phyloP scores from a whole-genome alignment of 352 stramenopile genomes.

The Pythium chondricola region DNA sequence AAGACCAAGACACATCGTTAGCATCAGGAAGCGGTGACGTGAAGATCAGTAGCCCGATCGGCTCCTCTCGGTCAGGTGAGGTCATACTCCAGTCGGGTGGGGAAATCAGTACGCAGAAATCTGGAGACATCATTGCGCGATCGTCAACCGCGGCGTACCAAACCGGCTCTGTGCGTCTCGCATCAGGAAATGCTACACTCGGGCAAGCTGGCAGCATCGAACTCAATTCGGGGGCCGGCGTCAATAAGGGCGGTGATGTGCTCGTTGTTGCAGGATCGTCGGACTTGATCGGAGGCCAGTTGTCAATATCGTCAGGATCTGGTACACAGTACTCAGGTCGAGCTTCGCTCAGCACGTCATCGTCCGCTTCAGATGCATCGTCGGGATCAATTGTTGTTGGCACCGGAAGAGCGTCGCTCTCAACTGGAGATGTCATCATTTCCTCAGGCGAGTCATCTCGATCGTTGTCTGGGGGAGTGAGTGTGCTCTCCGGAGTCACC shows the following conservation, averaged over 20 bases:
- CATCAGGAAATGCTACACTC: background rate
- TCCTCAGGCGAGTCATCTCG: constrained; percentile 1
- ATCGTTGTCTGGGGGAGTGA: constrained; percentile 4
- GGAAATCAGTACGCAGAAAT: too few relatives aligned
- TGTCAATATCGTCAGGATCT: background rate
- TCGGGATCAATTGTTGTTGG: background rate
- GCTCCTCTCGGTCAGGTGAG: too few relatives aligned
- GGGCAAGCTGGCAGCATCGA: background rate
- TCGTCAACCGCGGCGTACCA: too few relatives aligned
- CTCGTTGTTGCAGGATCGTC: background rate
- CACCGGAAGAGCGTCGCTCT: too few relatives aligned
- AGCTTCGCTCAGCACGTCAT: background rate
- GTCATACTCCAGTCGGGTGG: too few relatives aligned
- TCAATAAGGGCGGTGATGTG: background rate
- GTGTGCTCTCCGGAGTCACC: too few relatives aligned
- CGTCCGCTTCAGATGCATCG: background rate
- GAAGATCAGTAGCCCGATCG: background rate
- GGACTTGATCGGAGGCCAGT: background rate
- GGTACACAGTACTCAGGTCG: background rate
- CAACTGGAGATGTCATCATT: background rate
- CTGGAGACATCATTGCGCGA: too few relatives aligned
- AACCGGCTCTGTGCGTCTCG: too few relatives aligned
- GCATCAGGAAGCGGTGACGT: background rate
- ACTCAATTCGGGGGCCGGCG: background rate
- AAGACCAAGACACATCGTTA: background rate